Conservation (phyloP, 306 rosid genomes). For the Trichosanthes cucumerina region DNA sequence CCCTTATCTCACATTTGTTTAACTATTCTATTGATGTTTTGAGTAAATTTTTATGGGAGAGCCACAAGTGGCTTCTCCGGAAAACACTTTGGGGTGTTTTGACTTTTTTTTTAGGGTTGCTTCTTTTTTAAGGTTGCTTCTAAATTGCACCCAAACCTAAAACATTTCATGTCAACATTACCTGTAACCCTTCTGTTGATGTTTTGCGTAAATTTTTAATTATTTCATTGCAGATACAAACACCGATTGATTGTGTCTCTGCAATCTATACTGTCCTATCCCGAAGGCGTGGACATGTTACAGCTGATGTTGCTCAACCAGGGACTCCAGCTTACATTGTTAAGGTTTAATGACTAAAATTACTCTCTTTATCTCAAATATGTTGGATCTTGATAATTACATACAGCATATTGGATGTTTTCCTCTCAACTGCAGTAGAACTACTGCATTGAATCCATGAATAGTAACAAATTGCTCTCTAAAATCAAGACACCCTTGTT, state of each 20-base stretch:
- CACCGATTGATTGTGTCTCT: constrained; percentile 94
- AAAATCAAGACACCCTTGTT: background rate
- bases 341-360: constrained; percentile 48
- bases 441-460: background rate
- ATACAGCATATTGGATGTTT: background rate
- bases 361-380: background rate
- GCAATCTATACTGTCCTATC: constrained; percentile 97
- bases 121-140: background rate
- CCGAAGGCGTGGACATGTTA: constrained; percentile 98
- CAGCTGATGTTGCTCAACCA: constrained; percentile 99
- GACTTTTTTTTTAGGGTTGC: no score
- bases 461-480: background rate
- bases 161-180: background rate
- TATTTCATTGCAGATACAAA: constrained; percentile 69
- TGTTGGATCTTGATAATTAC: background rate
- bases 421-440: background rate
- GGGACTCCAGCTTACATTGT: constrained; percentile 92
- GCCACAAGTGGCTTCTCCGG: background rate
- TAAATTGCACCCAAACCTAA: background rate
- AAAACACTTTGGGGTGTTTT: background rate
- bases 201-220: constrained; percentile 11
- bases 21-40: background rate
- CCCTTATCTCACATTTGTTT: background rate
- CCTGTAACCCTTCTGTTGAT: constrained; percentile 10
- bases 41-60: no score